Evolutionary conservation across 2,329 filamentous ascomycete genomes (phyloP), one percentile per base, ranked within the genome.

Genomic region (Ophiostoma pallidulum): DNA sequence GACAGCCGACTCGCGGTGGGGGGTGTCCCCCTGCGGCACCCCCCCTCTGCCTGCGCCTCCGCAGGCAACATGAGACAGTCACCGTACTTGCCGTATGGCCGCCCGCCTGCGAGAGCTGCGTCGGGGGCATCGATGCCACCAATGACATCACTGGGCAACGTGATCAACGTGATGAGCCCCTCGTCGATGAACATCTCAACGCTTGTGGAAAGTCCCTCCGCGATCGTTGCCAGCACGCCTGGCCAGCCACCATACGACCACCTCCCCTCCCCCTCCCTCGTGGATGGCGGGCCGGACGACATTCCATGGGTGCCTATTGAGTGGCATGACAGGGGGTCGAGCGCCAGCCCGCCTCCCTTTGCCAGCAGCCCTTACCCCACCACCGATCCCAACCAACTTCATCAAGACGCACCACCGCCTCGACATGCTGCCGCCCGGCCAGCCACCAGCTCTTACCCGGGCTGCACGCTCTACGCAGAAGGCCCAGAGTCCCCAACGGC

Each of bases 301-400:
- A 45, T 45, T 32, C 42, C 42, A 12, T 45, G 42, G 42, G 42
- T 32, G 16, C 41, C 42, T 8, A 45, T 45, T 32, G 41, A 44
- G 24, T 44, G 41, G 32, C 42, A 45, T 22, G 33, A 38, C 42
- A 37, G 33, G 8, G 20, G n/a, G n/a, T n/a, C 29, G 19, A 33
- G 10, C 28, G 29, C 24, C 31, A 28, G 10, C 41, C 9, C 41
- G 2, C 41, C 41, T 14, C 24, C 5, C 24, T 44, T 35, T 19
- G 31, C 41, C 41, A 31, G 36, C 41, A 44, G n/a, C 41, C 20
- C 41, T 31, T 44, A 44, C 41, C 14, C 12, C 20, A 26, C 20
- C 37, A 26, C 22, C 37, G 26, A 14, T 22, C 24, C 26, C 37
- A 40, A 40, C 22, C 14, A 40, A 16, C 38, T 16, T 24, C n/a